Evolutionary conservation across 805 yeast genomes (phyloP).

Genomic region (Huiozyma naganishii): DNA sequence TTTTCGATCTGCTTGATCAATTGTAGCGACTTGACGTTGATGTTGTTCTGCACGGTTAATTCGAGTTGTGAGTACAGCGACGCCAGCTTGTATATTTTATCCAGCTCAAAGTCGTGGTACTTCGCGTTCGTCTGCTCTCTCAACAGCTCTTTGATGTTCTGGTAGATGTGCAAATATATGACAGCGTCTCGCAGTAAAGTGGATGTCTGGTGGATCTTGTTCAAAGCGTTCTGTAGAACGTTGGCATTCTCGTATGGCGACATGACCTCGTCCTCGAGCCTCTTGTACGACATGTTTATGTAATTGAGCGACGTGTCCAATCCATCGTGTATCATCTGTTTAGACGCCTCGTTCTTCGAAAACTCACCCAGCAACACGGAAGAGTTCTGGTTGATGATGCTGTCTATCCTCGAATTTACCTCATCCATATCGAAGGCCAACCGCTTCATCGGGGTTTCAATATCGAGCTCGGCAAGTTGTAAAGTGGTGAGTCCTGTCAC

Average conservation of each 20-base stretch:
- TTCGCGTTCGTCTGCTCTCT: neutral
- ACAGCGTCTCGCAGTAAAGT: constrained; percentile 22
- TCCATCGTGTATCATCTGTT: constrained; percentile 7
- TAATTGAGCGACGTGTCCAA: constrained; percentile 19
- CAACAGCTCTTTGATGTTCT: constrained; percentile 10
- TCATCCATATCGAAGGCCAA: constrained; percentile 21
- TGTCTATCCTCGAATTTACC: constrained; percentile 15
- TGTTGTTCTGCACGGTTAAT: constrained; percentile 16
- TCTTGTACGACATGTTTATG: constrained; percentile 22
- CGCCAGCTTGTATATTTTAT: constrained; percentile 13
- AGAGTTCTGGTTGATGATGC: constrained; percentile 16
- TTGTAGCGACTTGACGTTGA: constrained; percentile 18
- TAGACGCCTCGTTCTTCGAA: constrained; percentile 10
- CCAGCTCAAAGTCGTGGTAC: constrained; percentile 4
- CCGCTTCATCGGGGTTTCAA: constrained; percentile 24
- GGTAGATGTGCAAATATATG: constrained; percentile 18
- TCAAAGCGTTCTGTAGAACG: constrained; percentile 21
- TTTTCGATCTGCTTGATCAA: constrained; percentile 18
- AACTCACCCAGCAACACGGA: constrained; percentile 16
- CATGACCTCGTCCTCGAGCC: constrained; percentile 21
- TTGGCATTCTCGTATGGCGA: constrained; percentile 23
- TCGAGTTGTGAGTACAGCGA: constrained; percentile 20
- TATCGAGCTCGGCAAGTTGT: constrained; percentile 8
- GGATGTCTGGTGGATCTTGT: constrained; percentile 27
- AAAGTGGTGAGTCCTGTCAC: no score